Conservation (phyloP, 208 protist genomes). For the Leishmania amazonensis region DNA sequence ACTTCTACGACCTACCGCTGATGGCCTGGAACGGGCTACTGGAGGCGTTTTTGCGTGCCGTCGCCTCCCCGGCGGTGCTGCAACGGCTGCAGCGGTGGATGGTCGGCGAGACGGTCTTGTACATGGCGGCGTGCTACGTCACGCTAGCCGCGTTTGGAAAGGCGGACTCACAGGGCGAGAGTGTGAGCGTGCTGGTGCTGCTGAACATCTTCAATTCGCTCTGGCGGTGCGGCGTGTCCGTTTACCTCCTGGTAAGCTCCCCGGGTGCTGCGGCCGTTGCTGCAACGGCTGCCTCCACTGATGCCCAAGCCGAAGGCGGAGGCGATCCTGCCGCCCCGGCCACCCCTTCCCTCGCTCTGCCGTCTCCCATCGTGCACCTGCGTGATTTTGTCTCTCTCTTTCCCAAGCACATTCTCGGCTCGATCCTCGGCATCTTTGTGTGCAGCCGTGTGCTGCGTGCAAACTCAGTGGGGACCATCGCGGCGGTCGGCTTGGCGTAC, state of each 20-base stretch:
- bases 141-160: slow-evolving; percentile 23
- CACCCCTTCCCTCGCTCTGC: not conserved
- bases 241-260: slow-evolving; percentile 39
- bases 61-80: slow-evolving; percentile 44
- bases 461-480: slow-evolving; percentile 11
- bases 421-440: slow-evolving; percentile 24
- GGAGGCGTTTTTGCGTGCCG: slow-evolving; percentile 81
- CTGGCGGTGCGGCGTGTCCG: slow-evolving; percentile 37
- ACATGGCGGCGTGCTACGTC: slow-evolving; percentile 57
- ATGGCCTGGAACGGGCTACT: slow-evolving; percentile 88
- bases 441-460: slow-evolving; percentile 20
- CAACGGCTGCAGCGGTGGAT: slow-evolving; percentile 51
- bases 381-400: slow-evolving; percentile 16
- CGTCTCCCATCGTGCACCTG: not conserved
- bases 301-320: not conserved
- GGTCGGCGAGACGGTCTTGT: slow-evolving; percentile 52
- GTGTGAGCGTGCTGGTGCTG: slow-evolving; percentile 42
- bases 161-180: slow-evolving; percentile 17
- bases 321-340: not conserved
- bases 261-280: not conserved
- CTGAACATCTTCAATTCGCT: slow-evolving; percentile 54
- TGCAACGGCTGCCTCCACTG: not conserved
- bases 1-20: slow-evolving; percentile 75
- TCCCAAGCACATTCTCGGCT: slow-evolving; percentile 1
- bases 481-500: slow-evolving; percentile 23